Conservation (phyloP, 306 rosid genomes). For the Oemleria cerasiformis region DNA sequence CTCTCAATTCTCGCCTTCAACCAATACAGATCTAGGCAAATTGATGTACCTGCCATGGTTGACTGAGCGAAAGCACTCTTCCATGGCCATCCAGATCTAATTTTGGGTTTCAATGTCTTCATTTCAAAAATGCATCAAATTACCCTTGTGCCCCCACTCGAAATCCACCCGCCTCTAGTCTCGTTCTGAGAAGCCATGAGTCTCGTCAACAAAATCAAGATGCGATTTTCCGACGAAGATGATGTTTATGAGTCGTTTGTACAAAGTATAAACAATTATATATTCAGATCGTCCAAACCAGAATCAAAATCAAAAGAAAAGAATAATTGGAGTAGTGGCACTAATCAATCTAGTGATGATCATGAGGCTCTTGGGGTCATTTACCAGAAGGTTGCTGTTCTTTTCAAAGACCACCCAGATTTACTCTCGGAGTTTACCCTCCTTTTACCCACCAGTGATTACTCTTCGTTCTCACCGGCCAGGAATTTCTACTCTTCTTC, state of each 20-base stretch:
- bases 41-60: neutral
- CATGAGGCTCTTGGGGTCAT: neutral
- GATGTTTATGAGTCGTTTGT: slow-evolving; percentile 72
- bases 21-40: neutral
- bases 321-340: neutral
- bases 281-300: slow-evolving; percentile 44
- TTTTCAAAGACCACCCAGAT: slow-evolving; percentile 72
- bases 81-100: neutral
- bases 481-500: too few species aligned
- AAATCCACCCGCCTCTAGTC: neutral
- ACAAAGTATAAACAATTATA: slow-evolving; percentile 66
- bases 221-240: slow-evolving; percentile 72
- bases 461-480: too few species aligned
- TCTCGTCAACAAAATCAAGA: slow-evolving; percentile 88
- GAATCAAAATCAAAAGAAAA: slow-evolving; percentile 64
- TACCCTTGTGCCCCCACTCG: neutral
- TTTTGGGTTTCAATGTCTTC: neutral
- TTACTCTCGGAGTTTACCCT: slow-evolving; percentile 70
- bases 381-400: slow-evolving; percentile 53
- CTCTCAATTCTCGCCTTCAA: too few species aligned
- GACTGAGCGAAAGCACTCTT: neutral
- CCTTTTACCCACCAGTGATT: slow-evolving; percentile 48
- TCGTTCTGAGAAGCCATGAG: slow-evolving; percentile 61
- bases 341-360: slow-evolving; percentile 34
- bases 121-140: neutral